Base-by-base conservation (phyloP, 495 filamentous ascomycete species). In the Penicilliopsis zonata region DNA sequence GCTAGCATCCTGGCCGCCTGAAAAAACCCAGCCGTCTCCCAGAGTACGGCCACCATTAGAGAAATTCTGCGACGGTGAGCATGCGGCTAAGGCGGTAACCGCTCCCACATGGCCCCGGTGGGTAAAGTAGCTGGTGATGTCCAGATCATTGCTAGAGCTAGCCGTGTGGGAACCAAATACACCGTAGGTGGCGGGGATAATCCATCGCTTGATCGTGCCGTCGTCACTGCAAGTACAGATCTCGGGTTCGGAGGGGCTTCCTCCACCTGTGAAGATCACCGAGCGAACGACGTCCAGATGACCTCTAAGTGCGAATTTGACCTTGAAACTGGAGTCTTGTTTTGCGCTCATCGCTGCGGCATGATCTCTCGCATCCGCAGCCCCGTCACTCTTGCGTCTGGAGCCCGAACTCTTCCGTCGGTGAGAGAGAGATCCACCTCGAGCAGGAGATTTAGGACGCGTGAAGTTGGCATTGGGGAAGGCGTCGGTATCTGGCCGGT, bases 11-110 rank as follows among this genome's bases (percentile, higher is more conserved):
- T 94, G 85, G 3, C 90, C 90, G 25, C 92, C 90, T 12, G 87
- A 95, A 55, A 98, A 96, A 22, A 98, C 80, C 90, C 92, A 96
- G 4, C 92, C 92, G 41, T 94, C 87, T 13, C 85, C 85, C 34
- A 78, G 66, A 1, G 77, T 79, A 34, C 86, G 74, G 6, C 86
- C 87, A 13, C 86, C 86, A 18, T 84, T 92, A 6, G 80, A 82
- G 53, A 93, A 90, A 43, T 81, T 82, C 25, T 84, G 78, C 4
- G 78, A 72, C 3, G 84, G 73, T 1, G 86, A 84, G 63, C 81
- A 94, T 2, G 90, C 80, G 2, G 92, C 78, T 7, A 98, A 59
- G 5, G 73, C 83, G 30, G 87, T 82, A 7, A 98, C 86, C n/a
- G 85, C 72, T 7, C 90, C 88, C 13, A 71, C 73, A 49, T 98